phyloP scores from a whole-genome alignment of 2,329 filamentous ascomycete species.

The Polytolypa hystricis region DNA sequence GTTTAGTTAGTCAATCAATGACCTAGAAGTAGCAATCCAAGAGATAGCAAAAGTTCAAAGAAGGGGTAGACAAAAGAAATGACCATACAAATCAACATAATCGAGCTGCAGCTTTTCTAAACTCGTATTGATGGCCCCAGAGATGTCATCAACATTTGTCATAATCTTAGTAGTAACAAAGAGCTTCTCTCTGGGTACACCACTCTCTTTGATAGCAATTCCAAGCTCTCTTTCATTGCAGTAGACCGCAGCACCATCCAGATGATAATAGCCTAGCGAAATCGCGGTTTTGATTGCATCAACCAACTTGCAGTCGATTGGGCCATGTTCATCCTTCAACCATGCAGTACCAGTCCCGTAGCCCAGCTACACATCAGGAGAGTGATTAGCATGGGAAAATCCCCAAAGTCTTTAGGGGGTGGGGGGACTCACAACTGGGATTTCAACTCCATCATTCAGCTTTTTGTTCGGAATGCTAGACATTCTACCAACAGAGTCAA shows the following conservation, averaged over 20 bases:
- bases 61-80: neutral
- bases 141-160: constrained; percentile 44
- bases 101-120: constrained; percentile 50
- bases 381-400: neutral
- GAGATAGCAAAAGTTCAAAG: neutral
- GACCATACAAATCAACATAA: constrained; percentile 49
- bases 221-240: constrained; percentile 40
- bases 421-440: constrained; percentile 41
- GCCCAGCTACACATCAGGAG: constrained; percentile 34
- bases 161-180: constrained; percentile 49
- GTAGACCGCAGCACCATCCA: constrained; percentile 53
- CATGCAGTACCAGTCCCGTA: constrained; percentile 56
- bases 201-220: constrained; percentile 37
- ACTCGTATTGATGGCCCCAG: constrained; percentile 43
- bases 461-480: constrained; percentile 34
- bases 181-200: constrained; percentile 35
- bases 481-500: too few relatives aligned
- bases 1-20: neutral
- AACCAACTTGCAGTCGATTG: constrained; percentile 44
- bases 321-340: constrained; percentile 43
- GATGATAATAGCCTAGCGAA: constrained; percentile 48
- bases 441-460: constrained; percentile 45
- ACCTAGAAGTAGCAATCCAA: too few relatives aligned
- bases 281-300: constrained; percentile 48
- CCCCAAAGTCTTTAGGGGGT: neutral